Evolutionary conservation across 1,139 yeast genomes (phyloP), one percentile per base, ranked within the genome.

Genomic region (Hansenula anomala): DNA sequence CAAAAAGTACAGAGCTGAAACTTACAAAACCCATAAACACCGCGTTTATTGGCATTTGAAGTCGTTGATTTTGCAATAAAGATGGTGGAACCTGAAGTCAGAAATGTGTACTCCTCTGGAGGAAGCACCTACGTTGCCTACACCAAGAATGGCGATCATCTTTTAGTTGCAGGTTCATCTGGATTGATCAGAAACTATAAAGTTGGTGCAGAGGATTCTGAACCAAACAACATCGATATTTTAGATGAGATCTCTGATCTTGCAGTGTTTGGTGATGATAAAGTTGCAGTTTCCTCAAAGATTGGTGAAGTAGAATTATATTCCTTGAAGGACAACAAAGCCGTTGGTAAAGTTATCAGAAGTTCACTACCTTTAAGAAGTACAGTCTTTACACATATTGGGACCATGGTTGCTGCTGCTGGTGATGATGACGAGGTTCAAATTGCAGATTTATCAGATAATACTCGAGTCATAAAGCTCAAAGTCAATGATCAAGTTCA

Each of bases 341-440:
- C 35, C 3, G 14, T 37, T 7, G 44, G 48, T 2, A 49, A 41
- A 9, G 41, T 46, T 4, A 34, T 52, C 17, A 51, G 56, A 43
- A 46, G 52, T 29, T 72, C 84, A 17, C 64, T 86, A 31, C 85
- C 95, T 0, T 58, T 89, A 29, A 70, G 94, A 46, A 85, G 78
- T 45, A 68, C 80, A 6, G 64, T 64, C 15, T 78, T 84, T 56
- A 77, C 86, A 33, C 85, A 83, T 44, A 84, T 79, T 44, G 95
- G 90, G 0, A 69, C 75, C 36, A 71, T 84, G 63, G 65, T 78
- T 4, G 75, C 86, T 1, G 72, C 80, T 40, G 92, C 88, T 23
- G 94, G 96, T 38, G 94, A 87, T 52, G 94, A 85, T 45, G 71
- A 75, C 38, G 76, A 78, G 44, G 66, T 85, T 40, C 67, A 70